Evolutionary conservation across 1,284 basidiomycete species (phyloP).

Genomic region (Ceratobasidium sp.): DNA sequence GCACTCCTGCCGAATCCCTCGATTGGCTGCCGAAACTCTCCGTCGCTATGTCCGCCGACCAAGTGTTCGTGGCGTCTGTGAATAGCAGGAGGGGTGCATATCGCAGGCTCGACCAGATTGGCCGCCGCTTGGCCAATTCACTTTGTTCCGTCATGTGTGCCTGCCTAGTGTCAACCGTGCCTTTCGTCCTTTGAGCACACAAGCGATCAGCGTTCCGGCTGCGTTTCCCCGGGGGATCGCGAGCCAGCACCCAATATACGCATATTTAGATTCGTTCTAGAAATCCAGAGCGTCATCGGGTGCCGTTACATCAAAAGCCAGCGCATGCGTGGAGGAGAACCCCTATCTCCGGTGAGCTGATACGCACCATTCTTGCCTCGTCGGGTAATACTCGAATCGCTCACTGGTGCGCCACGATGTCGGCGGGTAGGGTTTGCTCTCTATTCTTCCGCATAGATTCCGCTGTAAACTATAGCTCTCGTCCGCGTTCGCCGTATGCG

Average conservation of each 20-base stretch:
- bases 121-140: too few relatives aligned
- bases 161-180: background rate
- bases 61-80: background rate
- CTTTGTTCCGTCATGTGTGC: too few relatives aligned
- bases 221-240: background rate
- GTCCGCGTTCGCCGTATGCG: too few relatives aligned
- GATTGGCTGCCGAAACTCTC: background rate
- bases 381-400: too few relatives aligned
- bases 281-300: background rate
- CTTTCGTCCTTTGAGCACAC: background rate
- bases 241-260: background rate
- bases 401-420: too few relatives aligned
- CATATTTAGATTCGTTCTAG: background rate
- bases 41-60: conserved; percentile 1
- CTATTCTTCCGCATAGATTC: too few relatives aligned
- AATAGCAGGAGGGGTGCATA: too few relatives aligned
- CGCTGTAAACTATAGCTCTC: too few relatives aligned
- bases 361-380: background rate
- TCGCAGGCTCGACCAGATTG: too few relatives aligned
- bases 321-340: background rate
- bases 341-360: conserved; percentile 29
- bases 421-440: too few relatives aligned
- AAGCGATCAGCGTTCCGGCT: background rate
- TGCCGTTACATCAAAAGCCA: background rate
- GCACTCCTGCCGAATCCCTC: too few relatives aligned